Percentiles rank a stretch among this genome's conserved stretches.
Conservation (phyloP, 2,329 filamentous ascomycete genomes). For the Phaeomoniella chlamydospora region DNA sequence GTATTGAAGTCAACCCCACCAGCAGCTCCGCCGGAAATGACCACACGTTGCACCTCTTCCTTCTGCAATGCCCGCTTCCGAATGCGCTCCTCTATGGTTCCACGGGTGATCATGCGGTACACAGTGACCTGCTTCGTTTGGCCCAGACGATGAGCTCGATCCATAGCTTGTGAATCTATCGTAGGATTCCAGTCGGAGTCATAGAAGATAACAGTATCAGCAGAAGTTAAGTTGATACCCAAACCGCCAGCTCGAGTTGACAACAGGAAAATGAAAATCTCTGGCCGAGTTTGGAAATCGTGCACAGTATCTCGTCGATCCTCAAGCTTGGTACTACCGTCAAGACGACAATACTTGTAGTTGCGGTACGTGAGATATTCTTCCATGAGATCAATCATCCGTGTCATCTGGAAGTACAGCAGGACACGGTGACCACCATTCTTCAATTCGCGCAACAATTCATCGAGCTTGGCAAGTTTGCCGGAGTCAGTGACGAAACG, state of each 20-base stretch:
- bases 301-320: constrained; percentile 91
- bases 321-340: constrained; percentile 93
- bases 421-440: constrained; percentile 84
- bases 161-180: constrained; percentile 97
- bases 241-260: constrained; percentile 94
- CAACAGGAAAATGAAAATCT: constrained; percentile 93
- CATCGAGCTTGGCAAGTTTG: constrained; percentile 83
- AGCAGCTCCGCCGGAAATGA: constrained; percentile 73
- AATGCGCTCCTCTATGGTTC: constrained; percentile 95
- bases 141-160: constrained; percentile 91
- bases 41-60: constrained; percentile 94
- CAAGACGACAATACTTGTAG: constrained; percentile 94
- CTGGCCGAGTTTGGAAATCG: constrained; percentile 86
- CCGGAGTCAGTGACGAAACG: constrained; percentile 96
- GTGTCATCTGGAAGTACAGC: constrained; percentile 99
- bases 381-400: constrained; percentile 99
- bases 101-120: constrained; percentile 90
- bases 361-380: constrained; percentile 98
- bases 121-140: constrained; percentile 94
- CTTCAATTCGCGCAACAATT: constrained; percentile 78
- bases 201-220: constrained; percentile 98
- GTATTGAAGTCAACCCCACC: constrained; percentile 94
- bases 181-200: constrained; percentile 99
- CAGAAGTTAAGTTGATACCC: constrained; percentile 91
- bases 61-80: constrained; percentile 94